phyloP scores from a whole-genome alignment of 108 stramenopile species.

The Stephanodiscus minutulus region DNA sequence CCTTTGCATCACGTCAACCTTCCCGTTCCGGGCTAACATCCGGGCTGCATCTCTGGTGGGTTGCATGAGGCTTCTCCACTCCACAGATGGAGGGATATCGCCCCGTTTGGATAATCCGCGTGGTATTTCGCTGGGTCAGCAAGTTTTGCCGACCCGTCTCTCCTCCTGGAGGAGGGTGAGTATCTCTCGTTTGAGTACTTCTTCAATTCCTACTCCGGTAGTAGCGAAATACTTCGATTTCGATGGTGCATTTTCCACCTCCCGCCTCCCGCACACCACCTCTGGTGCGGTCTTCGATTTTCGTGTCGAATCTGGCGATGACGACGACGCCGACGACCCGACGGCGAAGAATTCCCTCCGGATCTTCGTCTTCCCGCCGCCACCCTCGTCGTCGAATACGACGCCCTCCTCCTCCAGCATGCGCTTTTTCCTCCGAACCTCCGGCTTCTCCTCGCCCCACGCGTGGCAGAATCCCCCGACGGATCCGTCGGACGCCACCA shows the following conservation, averaged over 20 bases:
- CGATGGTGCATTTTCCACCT: neutral
- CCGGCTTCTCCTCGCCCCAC: constrained; percentile 30
- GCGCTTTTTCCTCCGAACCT: constrained; percentile 33
- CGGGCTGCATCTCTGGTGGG: constrained; percentile 49
- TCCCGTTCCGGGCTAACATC: constrained; percentile 24
- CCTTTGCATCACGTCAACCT: constrained; percentile 43
- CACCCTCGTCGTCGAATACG: constrained; percentile 19
- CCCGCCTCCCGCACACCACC: neutral
- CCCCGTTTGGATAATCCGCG: constrained; percentile 35
- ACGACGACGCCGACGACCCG: neutral
- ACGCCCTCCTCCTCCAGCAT: constrained; percentile 47
- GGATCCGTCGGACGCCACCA: constrained; percentile 50
- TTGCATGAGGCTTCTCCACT: constrained; percentile 48
- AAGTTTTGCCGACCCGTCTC: constrained; percentile 35
- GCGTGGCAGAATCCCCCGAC: constrained; percentile 42
- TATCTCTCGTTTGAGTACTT: constrained; percentile 41
- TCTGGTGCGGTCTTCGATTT: neutral
- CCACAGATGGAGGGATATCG: constrained; percentile 15
- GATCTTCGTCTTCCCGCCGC: constrained; percentile 8
- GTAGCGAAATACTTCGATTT: neutral
- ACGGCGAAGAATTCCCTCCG: constrained; percentile 27
- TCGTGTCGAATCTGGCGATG: neutral
- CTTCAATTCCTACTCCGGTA: constrained; percentile 4
- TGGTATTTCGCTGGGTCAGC: constrained; percentile 56
- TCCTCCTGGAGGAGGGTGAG: constrained; percentile 21